These are phyloP conservation scores for Trifolium fragiferum DNA, from an alignment of 306 rosid species.

Conservation along the genomic window DNA sequence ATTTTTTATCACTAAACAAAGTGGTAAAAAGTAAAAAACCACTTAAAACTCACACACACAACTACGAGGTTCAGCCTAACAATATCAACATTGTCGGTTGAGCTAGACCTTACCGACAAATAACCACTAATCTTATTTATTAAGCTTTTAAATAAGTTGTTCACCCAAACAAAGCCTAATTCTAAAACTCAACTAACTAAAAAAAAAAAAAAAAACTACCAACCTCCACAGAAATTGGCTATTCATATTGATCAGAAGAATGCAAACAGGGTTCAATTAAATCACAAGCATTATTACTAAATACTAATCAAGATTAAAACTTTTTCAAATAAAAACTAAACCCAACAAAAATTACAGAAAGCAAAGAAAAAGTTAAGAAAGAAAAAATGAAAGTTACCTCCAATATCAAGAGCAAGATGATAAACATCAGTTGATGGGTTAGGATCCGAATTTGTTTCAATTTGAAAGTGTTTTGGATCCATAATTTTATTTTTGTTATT, in stretches of 20 bases:
- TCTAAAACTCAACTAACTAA: not conserved
- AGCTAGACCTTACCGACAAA: not conserved
- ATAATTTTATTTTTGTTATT: constrained; percentile 25
- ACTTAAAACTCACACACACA: no score
- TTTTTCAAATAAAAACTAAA: not conserved
- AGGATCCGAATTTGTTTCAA: constrained; percentile 45
- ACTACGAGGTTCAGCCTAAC: no score
- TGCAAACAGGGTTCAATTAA: constrained; percentile 23
- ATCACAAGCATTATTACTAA: not conserved
- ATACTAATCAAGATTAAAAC: constrained; percentile 5
- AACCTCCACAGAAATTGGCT: not conserved
- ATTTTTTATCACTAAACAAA: no score
- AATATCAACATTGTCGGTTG: no score
- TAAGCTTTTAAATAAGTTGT: not conserved
- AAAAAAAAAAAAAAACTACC: not conserved
- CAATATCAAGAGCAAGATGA: constrained; percentile 89
- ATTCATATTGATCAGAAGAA: constrained; percentile 16
- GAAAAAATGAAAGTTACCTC: constrained; percentile 57
- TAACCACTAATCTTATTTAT: not conserved
- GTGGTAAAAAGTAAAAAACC: no score
- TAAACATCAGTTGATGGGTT: constrained; percentile 49
- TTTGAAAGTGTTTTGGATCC: constrained; percentile 53
- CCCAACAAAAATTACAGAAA: no score
- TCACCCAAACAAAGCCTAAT: not conserved
- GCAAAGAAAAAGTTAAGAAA: not conserved